Percentiles rank a stretch among this genome's conserved stretches.
Conservation (phyloP, 1,284 basidiomycete species). For the Leccinum pallidistipes region DNA sequence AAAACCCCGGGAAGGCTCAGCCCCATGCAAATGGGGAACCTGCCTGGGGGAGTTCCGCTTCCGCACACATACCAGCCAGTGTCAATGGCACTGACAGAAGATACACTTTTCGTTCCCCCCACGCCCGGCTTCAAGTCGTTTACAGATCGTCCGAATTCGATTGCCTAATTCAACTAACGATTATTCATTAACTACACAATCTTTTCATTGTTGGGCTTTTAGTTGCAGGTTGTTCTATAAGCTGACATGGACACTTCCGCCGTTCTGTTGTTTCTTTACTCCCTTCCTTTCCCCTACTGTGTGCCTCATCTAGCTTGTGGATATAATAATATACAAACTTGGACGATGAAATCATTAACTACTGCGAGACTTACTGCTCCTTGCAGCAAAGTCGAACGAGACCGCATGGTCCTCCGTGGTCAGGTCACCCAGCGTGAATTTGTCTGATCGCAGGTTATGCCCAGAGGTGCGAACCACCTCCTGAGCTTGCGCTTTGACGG, state of each 20-base stretch:
- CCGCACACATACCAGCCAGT: constrained; percentile 60
- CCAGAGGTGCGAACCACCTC: constrained; percentile 15
- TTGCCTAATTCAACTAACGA: constrained; percentile 36
- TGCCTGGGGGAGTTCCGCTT: constrained; percentile 27
- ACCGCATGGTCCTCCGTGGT: constrained; percentile 25
- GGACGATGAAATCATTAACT: constrained; percentile 10
- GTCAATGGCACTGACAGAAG: constrained; percentile 74
- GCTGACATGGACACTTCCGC: constrained; percentile 11
- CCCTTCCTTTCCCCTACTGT: background rate
- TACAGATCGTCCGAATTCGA: constrained; percentile 44
- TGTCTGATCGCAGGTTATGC: constrained; percentile 14
- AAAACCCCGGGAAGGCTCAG: constrained; percentile 50
- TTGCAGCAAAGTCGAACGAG: constrained; percentile 28
- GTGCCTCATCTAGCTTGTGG: constrained; percentile 14
- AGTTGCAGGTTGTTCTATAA: constrained; percentile 2
- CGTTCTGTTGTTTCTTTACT: background rate
- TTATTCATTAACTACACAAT: background rate
- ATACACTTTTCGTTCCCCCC: constrained; percentile 60
- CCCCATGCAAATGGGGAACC: constrained; percentile 48
- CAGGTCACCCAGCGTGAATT: constrained; percentile 16
- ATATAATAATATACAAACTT: constrained; percentile 10
- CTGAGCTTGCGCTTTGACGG: constrained; percentile 22
- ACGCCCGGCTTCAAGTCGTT: constrained; percentile 58
- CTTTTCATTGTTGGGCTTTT: constrained; percentile 5
- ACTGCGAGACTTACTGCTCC: constrained; percentile 30